Conservation (phyloP, 192 early-diverging fungal genomes). For the Thamnidium elegans region DNA sequence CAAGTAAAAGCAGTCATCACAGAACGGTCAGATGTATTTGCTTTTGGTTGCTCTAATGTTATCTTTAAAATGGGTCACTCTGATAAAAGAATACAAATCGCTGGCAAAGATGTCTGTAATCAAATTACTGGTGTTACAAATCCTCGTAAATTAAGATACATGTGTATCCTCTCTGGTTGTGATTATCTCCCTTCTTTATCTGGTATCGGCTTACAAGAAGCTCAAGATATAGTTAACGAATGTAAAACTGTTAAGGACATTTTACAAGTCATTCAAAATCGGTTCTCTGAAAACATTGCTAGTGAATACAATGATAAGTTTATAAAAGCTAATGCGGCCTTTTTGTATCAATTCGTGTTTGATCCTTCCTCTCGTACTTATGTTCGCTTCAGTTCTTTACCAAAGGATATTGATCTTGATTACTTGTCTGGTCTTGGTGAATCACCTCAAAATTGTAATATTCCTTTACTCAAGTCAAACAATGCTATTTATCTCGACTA, state of each 20-base stretch:
- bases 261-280: constrained; percentile 20
- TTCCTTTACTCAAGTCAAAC: background rate
- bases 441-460: background rate
- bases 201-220: constrained; percentile 86
- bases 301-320: constrained; percentile 71
- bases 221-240: constrained; percentile 52
- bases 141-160: constrained; percentile 76
- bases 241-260: constrained; percentile 44
- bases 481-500: background rate
- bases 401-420: background rate
- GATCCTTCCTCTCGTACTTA: constrained; percentile 54
- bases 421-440: background rate
- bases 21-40: constrained; percentile 93
- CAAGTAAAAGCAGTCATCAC: constrained; percentile 80
- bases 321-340: constrained; percentile 77
- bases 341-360: constrained; percentile 89
- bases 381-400: constrained; percentile 56
- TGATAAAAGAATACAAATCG: constrained; percentile 67
- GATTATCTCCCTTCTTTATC: constrained; percentile 86
- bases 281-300: constrained; percentile 48
- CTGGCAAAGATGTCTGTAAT: constrained; percentile 47
- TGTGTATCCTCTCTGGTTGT: constrained; percentile 98
- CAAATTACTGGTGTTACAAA: constrained; percentile 47
- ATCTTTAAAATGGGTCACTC: constrained; percentile 80
- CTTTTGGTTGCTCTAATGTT: constrained; percentile 83